phyloP scores from a whole-genome alignment of 805 yeast species.

The Starmerella etchellsii region DNA sequence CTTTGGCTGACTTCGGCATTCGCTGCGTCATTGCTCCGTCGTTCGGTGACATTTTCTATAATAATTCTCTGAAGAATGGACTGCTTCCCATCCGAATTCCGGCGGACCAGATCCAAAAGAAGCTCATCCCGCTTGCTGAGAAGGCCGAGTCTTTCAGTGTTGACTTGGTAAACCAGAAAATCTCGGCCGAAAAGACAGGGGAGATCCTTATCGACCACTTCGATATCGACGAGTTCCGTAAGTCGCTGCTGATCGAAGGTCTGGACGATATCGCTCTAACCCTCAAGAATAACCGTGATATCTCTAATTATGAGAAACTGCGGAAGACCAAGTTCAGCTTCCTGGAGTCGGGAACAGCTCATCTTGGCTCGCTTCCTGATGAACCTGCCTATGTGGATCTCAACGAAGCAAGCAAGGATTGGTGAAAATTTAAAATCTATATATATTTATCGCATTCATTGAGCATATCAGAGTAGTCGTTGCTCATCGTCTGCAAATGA shows the following conservation, averaged over 20 bases:
- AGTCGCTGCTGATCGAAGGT: constrained; percentile 88
- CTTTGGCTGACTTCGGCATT: constrained; percentile 93
- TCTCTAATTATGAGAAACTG: constrained; percentile 55
- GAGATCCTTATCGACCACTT: constrained; percentile 70
- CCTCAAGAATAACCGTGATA: constrained; percentile 71
- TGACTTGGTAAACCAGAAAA: constrained; percentile 79
- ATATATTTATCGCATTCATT: not conserved
- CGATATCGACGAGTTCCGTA: constrained; percentile 82
- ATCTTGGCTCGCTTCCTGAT: constrained; percentile 16
- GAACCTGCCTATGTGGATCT: constrained; percentile 15
- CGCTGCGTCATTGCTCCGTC: constrained; percentile 94
- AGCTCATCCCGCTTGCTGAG: constrained; percentile 68
- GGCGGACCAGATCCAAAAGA: constrained; percentile 55
- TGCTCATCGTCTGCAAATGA: not conserved
- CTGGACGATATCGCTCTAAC: constrained; percentile 96
- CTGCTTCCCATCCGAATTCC: constrained; percentile 85
- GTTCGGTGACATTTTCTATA: constrained; percentile 95
- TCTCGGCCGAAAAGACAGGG: constrained; percentile 39
- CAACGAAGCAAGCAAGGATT: constrained; percentile 16
- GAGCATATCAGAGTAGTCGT: not conserved
- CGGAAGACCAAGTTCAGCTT: constrained; percentile 78
- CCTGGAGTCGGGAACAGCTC: constrained; percentile 70
- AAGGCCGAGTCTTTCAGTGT: constrained; percentile 60
- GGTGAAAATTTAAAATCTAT: constrained; percentile 13
- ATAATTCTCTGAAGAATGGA: constrained; percentile 93